phyloP scores from a whole-genome alignment of 345 rosid genomes.

The Boechera divaricarpa region DNA sequence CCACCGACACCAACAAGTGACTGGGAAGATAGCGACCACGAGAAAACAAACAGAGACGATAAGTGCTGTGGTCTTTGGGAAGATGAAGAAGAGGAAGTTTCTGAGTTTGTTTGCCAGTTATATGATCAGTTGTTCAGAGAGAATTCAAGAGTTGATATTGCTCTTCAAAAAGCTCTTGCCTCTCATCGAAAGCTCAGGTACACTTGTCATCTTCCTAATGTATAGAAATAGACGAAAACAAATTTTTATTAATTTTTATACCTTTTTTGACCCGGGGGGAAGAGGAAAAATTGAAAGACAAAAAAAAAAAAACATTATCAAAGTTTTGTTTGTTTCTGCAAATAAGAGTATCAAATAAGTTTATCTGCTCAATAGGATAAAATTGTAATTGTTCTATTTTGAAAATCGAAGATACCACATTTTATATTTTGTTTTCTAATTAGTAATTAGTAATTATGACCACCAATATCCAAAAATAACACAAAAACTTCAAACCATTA shows the following conservation, averaged over 20 bases:
- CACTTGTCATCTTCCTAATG: constrained; percentile 77
- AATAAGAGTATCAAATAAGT: constrained; percentile 24
- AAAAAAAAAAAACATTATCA: background rate
- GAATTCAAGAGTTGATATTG: constrained; percentile 70
- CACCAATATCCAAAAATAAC: no score
- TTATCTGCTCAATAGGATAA: background rate
- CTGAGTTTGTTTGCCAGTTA: constrained; percentile 70
- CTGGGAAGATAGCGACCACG: constrained; percentile 94
- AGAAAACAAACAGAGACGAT: constrained; percentile 45
- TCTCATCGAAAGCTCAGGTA: constrained; percentile 71
- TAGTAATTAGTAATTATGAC: no score
- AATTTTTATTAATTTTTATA: constrained; percentile 10
- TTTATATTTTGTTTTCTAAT: no score
- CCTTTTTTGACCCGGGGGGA: constrained; percentile 35
- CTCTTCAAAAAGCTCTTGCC: constrained; percentile 75
- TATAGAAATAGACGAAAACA: background rate
- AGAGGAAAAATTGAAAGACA: no score
- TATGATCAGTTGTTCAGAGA: constrained; percentile 75
- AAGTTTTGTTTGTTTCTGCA: constrained; percentile 33
- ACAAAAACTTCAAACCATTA: no score
- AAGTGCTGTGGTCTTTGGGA: constrained; percentile 64
- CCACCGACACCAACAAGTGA: constrained; percentile 76
- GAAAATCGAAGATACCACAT: no score
- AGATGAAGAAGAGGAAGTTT: constrained; percentile 74
- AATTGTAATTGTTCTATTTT: background rate